These are phyloP conservation scores for Colletotrichum melonis DNA, from an alignment of 2,329 filamentous ascomycete genomes.

Conservation along the genomic window DNA sequence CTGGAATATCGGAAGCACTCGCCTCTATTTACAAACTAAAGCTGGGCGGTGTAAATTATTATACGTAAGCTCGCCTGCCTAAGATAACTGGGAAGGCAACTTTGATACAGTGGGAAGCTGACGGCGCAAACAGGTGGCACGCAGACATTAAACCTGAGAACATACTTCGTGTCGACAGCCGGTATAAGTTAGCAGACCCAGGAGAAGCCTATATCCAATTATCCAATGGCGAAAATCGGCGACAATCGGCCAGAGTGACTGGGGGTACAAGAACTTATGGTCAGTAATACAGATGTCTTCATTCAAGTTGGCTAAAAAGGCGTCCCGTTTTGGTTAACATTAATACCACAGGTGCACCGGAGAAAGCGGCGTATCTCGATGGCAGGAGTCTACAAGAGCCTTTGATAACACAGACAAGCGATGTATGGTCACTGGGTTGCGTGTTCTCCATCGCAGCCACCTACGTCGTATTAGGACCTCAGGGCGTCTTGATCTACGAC, in stretches of 20 bases:
- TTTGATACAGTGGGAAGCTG: too few relatives aligned
- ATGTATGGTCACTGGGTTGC: too few relatives aligned
- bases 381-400: too few relatives aligned
- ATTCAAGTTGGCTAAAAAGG: too few relatives aligned
- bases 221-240: neutral
- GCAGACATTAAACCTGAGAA: conserved; percentile 49
- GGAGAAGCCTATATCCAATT: conserved; percentile 43
- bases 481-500: too few relatives aligned
- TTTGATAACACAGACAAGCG: too few relatives aligned
- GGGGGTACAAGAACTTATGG: conserved; percentile 51
- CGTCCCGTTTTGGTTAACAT: too few relatives aligned
- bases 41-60: neutral
- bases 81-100: too few relatives aligned
- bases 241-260: neutral
- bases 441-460: too few relatives aligned
- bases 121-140: conserved; percentile 37
- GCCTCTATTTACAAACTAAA: neutral
- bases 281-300: conserved; percentile 33
- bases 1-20: neutral
- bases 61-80: too few relatives aligned
- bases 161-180: conserved; percentile 43
- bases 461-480: too few relatives aligned
- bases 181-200: conserved; percentile 51
- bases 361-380: neutral
- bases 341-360: neutral